These are phyloP conservation scores for Neurospora africana DNA, from an alignment of 495 filamentous ascomycete genomes.

Conservation along the genomic window DNA sequence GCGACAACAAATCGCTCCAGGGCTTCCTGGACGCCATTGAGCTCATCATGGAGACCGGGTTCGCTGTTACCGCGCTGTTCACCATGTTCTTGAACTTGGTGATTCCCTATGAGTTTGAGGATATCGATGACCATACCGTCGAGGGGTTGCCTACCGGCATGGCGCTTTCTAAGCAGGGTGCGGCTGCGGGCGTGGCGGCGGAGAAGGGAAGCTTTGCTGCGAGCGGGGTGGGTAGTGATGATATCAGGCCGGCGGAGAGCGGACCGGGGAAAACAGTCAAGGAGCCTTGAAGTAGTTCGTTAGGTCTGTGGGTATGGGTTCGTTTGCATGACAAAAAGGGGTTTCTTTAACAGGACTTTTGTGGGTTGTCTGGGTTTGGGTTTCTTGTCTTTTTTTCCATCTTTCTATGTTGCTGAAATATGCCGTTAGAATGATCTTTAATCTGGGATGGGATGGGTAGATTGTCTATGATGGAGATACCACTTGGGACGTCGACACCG, in stretches of 20 bases:
- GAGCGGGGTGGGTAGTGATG: not conserved
- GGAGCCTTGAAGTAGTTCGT: not conserved
- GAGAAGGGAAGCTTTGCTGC: not conserved
- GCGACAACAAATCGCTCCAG: constrained; percentile 56
- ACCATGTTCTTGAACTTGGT: constrained; percentile 63
- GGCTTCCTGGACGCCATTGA: constrained; percentile 78
- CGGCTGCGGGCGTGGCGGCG: not conserved
- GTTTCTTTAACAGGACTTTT: not conserved
- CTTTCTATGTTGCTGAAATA: not conserved
- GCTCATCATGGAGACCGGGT: constrained; percentile 72
- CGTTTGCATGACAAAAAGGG: not conserved
- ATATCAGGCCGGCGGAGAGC: not conserved
- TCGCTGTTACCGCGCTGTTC: constrained; percentile 60
- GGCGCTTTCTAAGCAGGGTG: not conserved
- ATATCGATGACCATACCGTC: constrained; percentile 7
- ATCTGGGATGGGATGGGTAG: not conserved
- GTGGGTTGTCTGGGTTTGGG: not conserved
- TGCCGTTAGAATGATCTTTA: not conserved
- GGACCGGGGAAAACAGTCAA: not conserved
- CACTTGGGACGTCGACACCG: not conserved
- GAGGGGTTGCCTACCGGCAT: not conserved
- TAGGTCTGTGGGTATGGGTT: not conserved
- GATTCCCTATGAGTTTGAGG: constrained; percentile 62
- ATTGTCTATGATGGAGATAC: not conserved
- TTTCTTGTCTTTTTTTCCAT: not conserved